phyloP scores from a whole-genome alignment of 176 grass and related monocot genomes.

The Saccharum spontaneum region DNA sequence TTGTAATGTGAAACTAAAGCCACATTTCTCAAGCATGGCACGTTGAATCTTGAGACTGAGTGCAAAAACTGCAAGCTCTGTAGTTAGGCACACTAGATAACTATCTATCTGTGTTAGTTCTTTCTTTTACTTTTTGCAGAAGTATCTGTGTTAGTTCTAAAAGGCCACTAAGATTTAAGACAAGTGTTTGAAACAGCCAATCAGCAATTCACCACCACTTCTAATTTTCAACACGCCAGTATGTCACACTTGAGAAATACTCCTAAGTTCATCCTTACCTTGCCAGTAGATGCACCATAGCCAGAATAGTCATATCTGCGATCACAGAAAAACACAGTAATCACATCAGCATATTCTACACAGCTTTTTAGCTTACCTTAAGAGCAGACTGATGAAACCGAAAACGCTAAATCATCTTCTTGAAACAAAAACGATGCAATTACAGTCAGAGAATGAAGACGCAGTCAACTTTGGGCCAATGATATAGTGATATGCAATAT shows the following conservation, averaged over 20 bases:
- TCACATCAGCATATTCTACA: constrained; percentile 1
- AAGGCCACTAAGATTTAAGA: neutral
- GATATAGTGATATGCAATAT: neutral
- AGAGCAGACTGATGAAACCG: constrained; percentile 4
- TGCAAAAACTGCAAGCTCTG: constrained; percentile 13
- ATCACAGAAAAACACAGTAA: constrained; percentile 37
- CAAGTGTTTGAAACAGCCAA: neutral
- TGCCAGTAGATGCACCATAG: constrained; percentile 90
- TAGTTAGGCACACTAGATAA: constrained; percentile 5
- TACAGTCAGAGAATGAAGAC: constrained; percentile 7
- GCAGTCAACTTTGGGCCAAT: neutral
- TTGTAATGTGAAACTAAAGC: constrained; percentile 34
- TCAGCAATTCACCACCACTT: neutral
- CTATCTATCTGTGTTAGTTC: neutral
- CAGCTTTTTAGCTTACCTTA: neutral
- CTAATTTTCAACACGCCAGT: constrained; percentile 1
- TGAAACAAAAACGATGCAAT: neutral
- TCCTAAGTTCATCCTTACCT: constrained; percentile 54
- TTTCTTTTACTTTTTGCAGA: neutral
- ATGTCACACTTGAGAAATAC: neutral
- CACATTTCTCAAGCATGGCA: constrained; percentile 24
- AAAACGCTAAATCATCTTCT: neutral
- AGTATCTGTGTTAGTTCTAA: neutral
- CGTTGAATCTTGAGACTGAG: neutral
- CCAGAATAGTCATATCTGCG: constrained; percentile 97